Base-by-base conservation (phyloP, 495 filamentous ascomycete genomes). In the Oleoguttula mirabilis region DNA sequence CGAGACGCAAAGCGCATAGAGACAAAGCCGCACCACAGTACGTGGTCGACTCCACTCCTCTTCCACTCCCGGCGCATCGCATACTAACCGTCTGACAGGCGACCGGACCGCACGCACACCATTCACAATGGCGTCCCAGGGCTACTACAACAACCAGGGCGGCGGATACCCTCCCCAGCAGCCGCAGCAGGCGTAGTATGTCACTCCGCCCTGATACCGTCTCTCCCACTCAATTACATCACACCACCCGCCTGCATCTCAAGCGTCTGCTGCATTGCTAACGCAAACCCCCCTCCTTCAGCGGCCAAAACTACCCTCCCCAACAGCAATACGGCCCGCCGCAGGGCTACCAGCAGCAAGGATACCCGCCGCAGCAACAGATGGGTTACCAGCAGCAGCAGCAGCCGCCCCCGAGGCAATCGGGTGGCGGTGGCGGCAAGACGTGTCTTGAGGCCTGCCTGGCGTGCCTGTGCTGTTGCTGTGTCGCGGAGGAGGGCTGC, bases 401-500 rank as follows among this genome's bases (percentile, higher is more conserved):
- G 12, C 59, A 60, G 12, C 61, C 61, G 44, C 58, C 64, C 27
- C 68, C 68, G 53, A 63, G 69, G 38, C 70, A 66, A 36, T 3
- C 14, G 5, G 4, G 43, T 28, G 33, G 35, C 3, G 37, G 43
- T 2, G 36, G 39, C 19, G 68, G 72, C 41, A 61, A 64, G 14
- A 79, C 79, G 38, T 84, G 79, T 48, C 66, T 86, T 17, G 23
- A 43, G 14, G 27, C 10, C 12, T 55, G 82, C 61, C 57, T 87
- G 21, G 79, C 79, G 11, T 69, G 71, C 19, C 61, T 85, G 32
- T 84, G 80, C 67, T 87, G 82, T 55, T 85, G 80, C 54, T 85
- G 79, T 61, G 71, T 85, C 17, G 81, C 78, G 50, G 80, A 84
- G 55, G 76, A 85, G 62, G 72, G 78, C 33, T 85, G 82, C 56